Evolutionary conservation across 352 stramenopile genomes (phyloP).

Genomic region (Pythium guiyangense): DNA sequence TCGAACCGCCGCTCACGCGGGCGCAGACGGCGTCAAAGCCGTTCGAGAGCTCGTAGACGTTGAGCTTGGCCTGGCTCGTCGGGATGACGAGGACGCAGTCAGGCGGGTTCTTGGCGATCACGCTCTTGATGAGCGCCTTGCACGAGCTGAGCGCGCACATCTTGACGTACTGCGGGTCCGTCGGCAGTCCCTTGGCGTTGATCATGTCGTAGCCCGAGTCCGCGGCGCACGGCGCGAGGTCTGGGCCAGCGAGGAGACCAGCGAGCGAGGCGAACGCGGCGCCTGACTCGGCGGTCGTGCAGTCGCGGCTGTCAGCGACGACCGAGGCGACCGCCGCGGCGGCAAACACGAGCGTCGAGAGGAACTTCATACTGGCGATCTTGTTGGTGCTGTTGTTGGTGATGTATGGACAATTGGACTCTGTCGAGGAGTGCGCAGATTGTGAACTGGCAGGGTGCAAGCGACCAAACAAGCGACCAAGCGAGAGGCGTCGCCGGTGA

Average conservation of each 20-base stretch:
- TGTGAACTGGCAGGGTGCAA: too few relatives aligned
- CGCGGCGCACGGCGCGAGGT: too few relatives aligned
- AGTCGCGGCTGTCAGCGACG: constrained; percentile 14
- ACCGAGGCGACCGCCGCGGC: constrained; percentile 18
- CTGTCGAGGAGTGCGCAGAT: too few relatives aligned
- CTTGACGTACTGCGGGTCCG: constrained; percentile 22
- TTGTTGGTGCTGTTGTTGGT: too few relatives aligned
- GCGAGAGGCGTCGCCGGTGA: too few relatives aligned
- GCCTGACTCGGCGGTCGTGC: constrained; percentile 13
- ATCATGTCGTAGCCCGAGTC: constrained; percentile 37
- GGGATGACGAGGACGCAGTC: constrained; percentile 35
- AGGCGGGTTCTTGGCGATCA: constrained; percentile 22
- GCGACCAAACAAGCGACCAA: too few relatives aligned
- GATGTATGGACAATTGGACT: too few relatives aligned
- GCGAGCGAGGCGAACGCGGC: constrained; percentile 24
- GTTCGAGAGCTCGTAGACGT: constrained; percentile 32
- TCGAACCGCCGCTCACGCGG: too few relatives aligned
- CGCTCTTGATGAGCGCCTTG: constrained; percentile 27
- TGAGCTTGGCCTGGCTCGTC: constrained; percentile 29
- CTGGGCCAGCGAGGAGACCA: too few relatives aligned
- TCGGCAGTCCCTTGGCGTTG: constrained; percentile 22
- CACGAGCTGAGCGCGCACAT: constrained; percentile 32
- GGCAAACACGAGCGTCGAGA: constrained; percentile 29
- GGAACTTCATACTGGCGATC: too few relatives aligned
- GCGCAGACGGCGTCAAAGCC: constrained; percentile 48